Base-by-base conservation (phyloP, 768 basidiomycete species). In the Rhodosporidiobolus odoratus region DNA sequence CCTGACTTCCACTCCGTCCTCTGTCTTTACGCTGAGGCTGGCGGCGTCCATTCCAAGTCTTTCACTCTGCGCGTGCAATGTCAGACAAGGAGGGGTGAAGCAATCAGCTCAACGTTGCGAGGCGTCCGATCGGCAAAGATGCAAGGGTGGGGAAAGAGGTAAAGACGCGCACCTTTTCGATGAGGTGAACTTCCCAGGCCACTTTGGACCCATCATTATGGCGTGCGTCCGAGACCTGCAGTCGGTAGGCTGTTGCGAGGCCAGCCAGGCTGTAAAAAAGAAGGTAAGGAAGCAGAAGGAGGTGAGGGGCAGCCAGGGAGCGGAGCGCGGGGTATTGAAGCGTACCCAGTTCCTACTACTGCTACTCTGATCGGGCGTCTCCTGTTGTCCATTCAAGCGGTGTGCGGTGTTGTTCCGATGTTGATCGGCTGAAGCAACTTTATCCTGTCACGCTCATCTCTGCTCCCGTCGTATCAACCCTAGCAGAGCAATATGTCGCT, bases 11-110 rank as follows among this genome's bases (percentile, higher is more conserved):
- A 23, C 58, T 34, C 40, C 52, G 75, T 85, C 85, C 58, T 83
- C 81, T 7, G 63, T 16, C 32, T 77, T 76, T 7, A 80, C 65
- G 7, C 76, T 68, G 27, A 83, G 71, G 30, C 79, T 80, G 9
- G 85, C 82, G 7, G 86, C 84, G 78, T 89, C 89, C 86, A 90
- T 88, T 17, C 89, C 88, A 16, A 90, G 78, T 38, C 80, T 75
- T 1, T 82, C 72, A 7, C 85, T 81, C 88, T 89, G 74, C 25
- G 32, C 16, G 15, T 15, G 5, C 25, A 15, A 38, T 5, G 4
- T 7, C 68, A 21, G 16, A 48, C 25, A 17, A 59, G 58, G 34
- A 30, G 52, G 62, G n/a, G 66, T 35, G 40, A 66, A 58, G 58
- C 12, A 17, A 58, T 30, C 12, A 21, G 53, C 48, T n/a, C 32